These are phyloP conservation scores for Gyromitra esculenta DNA, from an alignment of 2,329 filamentous ascomycete genomes.

Conservation along the genomic window DNA sequence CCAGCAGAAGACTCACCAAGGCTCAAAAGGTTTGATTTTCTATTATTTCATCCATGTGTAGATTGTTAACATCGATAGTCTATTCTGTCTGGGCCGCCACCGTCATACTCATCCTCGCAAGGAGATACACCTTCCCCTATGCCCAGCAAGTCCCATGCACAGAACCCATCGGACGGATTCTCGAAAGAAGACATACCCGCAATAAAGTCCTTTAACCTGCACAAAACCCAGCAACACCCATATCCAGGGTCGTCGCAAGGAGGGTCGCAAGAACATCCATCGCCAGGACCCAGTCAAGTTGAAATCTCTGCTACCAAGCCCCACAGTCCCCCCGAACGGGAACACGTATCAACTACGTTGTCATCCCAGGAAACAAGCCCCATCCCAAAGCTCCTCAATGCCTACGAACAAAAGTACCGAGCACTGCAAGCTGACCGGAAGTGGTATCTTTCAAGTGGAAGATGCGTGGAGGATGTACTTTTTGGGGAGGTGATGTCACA, in stretches of 20 bases:
- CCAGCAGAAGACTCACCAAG: neutral
- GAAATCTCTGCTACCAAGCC: neutral
- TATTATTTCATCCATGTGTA: neutral
- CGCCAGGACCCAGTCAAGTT: conserved; percentile 1
- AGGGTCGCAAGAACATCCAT: neutral
- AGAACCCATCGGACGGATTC: conserved; percentile 2
- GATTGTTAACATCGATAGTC: conserved; percentile 8
- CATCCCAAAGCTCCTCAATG: neutral
- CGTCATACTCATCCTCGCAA: conserved; percentile 17
- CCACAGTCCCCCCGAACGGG: neutral
- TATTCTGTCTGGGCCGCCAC: neutral
- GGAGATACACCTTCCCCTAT: neutral
- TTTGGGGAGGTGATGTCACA: conserved; percentile 19
- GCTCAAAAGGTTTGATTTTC: conserved; percentile 6
- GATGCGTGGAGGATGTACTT: conserved; percentile 29
- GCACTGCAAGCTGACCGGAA: conserved; percentile 20
- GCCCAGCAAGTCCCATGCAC: neutral
- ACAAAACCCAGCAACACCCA: conserved; percentile 8
- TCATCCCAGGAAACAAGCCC: neutral
- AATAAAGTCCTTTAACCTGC: neutral
- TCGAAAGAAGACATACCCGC: neutral
- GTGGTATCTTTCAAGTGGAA: conserved; percentile 30
- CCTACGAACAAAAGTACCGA: conserved; percentile 12
- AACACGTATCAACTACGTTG: neutral
- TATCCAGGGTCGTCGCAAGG: conserved; percentile 10